These are phyloP conservation scores for Rhizopogon rudus DNA, from an alignment of 768 basidiomycete genomes.

Conservation along the genomic window DNA sequence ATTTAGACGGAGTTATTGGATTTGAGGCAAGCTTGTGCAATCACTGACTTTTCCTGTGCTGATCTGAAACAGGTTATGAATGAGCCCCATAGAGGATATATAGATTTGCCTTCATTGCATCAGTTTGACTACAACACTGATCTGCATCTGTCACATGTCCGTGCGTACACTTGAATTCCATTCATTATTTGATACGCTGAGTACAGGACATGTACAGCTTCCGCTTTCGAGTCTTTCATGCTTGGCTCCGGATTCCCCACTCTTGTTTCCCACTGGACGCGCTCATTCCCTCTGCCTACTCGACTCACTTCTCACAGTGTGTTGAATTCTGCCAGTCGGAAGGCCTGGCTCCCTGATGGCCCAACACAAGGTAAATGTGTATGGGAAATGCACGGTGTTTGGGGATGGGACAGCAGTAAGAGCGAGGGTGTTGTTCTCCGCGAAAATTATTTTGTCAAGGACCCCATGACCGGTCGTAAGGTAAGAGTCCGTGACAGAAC, in stretches of 20 bases:
- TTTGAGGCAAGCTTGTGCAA: conserved; percentile 63
- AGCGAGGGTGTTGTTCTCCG: conserved; percentile 69
- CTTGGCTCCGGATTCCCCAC: conserved; percentile 89
- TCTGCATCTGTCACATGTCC: conserved; percentile 75
- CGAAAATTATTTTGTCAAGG: conserved; percentile 77
- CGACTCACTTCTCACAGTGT: conserved; percentile 50
- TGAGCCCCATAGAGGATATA: conserved; percentile 92
- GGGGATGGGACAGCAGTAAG: conserved; percentile 76
- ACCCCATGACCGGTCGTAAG: conserved; percentile 60
- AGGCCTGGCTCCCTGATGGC: conserved; percentile 70
- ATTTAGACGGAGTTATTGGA: conserved; percentile 77
- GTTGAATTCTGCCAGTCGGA: conserved; percentile 54
- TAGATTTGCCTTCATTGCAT: conserved; percentile 76
- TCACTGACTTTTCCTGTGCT: background rate
- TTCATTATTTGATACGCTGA: background rate
- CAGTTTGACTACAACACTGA: conserved; percentile 93
- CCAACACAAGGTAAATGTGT: conserved; percentile 70
- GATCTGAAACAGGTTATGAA: conserved; percentile 69
- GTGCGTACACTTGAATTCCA: conserved; percentile 38
- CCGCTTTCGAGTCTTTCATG: conserved; percentile 84
- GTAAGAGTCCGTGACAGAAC: conserved; percentile 27
- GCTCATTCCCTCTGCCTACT: conserved; percentile 89
- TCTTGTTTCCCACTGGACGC: conserved; percentile 68
- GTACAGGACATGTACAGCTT: conserved; percentile 40
- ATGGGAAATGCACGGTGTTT: conserved; percentile 92